Evolutionary conservation across 176 grass and related monocot genomes (phyloP), one percentile per base, ranked within the genome.

Genomic region (Eragrostis curvula): DNA sequence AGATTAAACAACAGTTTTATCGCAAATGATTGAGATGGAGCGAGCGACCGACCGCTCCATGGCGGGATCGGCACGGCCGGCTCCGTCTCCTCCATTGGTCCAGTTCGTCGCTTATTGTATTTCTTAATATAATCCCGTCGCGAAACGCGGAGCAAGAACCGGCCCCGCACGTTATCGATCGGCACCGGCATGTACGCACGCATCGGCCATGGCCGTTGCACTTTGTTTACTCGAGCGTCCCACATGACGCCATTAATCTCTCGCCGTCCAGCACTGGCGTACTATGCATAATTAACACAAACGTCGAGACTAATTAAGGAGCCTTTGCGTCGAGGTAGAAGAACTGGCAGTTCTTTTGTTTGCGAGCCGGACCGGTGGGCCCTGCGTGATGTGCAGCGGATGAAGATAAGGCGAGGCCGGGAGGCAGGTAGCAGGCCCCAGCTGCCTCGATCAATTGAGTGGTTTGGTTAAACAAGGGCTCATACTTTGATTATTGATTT

Each of bases 321-420:
- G 16, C 27, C 43, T 79, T 68, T 74, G 80, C 75, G 66, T 80
- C 32, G 20, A 27, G 71, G 6, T 48, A 57, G 77, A 78, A 73
- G 51, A 75, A 58, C 61, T 5, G 1, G n/a, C 4, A 17, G 27
- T n/a, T 12, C n/a, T 10, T 5, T 5, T 39, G 9, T 41, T 64
- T 18, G 9, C 24, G 49, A 48, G 18, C 25, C 30, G 21, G 75
- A 58, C 47, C 18, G 13, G 46, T 84, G 57, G 89, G 86, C 6
- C 92, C 86, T 53, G 46, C 17, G 23, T 87, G 92, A 91, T 86
- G 85, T 61, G 83, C 32, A 36, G 32, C n/a, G 66, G 51, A 45
- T 69, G 79, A 83, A 61, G 86, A 91, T 91, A 91, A 91, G 83
- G 86, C 51, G 63, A 45, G 56, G 25, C 41, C 45, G n/a, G 39